Percentiles rank a stretch among this genome's conserved stretches.
These are phyloP conservation scores for Aureobasidium namibiae DNA, from an alignment of 2,329 filamentous ascomycete species.

Conservation along the genomic window DNA sequence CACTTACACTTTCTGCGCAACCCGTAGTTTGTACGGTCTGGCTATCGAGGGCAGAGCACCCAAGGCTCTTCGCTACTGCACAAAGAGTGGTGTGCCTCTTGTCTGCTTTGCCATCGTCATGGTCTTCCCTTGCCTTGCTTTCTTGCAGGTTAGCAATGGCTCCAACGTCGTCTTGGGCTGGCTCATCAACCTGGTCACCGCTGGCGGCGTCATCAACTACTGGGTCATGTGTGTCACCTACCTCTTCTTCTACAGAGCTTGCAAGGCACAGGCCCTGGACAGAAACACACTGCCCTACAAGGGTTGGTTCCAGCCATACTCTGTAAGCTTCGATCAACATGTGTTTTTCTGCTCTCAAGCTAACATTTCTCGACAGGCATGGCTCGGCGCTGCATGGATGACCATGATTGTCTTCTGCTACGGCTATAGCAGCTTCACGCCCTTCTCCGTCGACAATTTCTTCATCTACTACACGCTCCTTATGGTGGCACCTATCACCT, in stretches of 20 bases:
- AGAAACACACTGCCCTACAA: constrained; percentile 49
- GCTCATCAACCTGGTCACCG: constrained; percentile 47
- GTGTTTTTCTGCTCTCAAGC: constrained; percentile 18
- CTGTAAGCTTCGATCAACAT: constrained; percentile 46
- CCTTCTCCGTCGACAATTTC: constrained; percentile 37
- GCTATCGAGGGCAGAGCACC: constrained; percentile 46
- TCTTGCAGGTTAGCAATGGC: constrained; percentile 20
- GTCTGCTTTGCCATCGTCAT: constrained; percentile 44
- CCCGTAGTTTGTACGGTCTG: constrained; percentile 45
- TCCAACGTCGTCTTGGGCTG: constrained; percentile 20
- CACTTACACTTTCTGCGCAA: constrained; percentile 48
- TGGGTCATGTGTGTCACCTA: constrained; percentile 53
- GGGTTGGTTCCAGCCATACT: constrained; percentile 47
- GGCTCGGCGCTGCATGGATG: constrained; percentile 40
- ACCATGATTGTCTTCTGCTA: constrained; percentile 39
- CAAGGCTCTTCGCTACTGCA: constrained; percentile 49
- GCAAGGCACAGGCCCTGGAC: constrained; percentile 43
- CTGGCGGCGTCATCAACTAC: constrained; percentile 54
- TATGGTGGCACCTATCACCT: constrained; percentile 40
- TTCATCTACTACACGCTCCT: constrained; percentile 48
- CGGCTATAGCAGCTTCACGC: constrained; percentile 47
- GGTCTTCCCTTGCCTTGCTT: constrained; percentile 23
- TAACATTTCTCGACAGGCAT: constrained; percentile 44
- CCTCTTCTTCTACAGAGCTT: constrained; percentile 49
- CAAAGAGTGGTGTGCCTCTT: constrained; percentile 50